Base-by-base conservation (phyloP, 129 eudicot species). In the Erigeron canadensis region DNA sequence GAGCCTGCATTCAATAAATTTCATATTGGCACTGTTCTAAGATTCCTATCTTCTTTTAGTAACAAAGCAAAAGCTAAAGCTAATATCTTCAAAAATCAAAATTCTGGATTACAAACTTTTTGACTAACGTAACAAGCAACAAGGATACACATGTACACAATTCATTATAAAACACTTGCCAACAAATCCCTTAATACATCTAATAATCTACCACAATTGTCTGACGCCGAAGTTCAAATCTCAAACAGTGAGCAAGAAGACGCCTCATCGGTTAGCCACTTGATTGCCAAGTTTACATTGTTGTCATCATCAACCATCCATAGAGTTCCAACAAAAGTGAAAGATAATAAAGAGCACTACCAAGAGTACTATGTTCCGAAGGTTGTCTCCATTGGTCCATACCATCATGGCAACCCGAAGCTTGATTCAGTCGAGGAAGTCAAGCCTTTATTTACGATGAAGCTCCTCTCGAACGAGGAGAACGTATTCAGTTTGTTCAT, bases 371-470 rank as follows among this genome's bases (percentile, higher is more conserved):
- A 71, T 11, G 79, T 58, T 44, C 85, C 85, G 2, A 41, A 62
- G 37, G 72, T 76, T 9, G 85, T 81, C 19, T 81, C 85, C 40
- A 61, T 81, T 10, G 85, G 85, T 42, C 85, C 79, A 59, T 76
- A 56, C 75, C 81, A 81, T 71, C 46, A 38, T 48, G 61, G 61
- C 4, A 53, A 67, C 19, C 3, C 38, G 12, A 61, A 72, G 17
- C 81, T 81, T 42, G 16, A 59, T 55, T 15, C 13, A 7, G 21
- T 66, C 66, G 72, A 81, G 72, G 42, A 71, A 12, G 59, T 81
- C 28, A 81, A 81, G 72, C 63, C 73, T 4, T 12, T 2, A 43
- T 65, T 77, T 22, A 51, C 81, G 2, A 71, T 11, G 50, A 34
- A 58, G 55, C 73, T 70, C 40, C 37, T 62, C 5, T 17, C 8